Conservation (phyloP, 2,329 filamentous ascomycete species). For the Atkinsonella texensis region DNA sequence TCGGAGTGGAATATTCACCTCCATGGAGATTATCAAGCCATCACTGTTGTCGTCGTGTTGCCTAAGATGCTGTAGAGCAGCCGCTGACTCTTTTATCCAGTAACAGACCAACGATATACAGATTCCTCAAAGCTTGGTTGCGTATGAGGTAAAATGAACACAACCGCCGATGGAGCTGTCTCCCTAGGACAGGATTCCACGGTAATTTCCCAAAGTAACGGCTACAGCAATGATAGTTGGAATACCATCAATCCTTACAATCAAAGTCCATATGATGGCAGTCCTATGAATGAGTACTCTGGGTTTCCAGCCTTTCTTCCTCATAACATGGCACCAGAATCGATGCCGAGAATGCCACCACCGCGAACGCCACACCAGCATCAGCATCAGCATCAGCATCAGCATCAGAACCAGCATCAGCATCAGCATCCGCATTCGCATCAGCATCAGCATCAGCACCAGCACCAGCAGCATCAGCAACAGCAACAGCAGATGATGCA, state of each 20-base stretch:
- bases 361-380: conserved; percentile 24
- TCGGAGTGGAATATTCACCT: no score
- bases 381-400: conserved; percentile 5
- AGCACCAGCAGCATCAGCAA: conserved; percentile 8
- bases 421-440: conserved; percentile 20
- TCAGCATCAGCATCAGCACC: conserved; percentile 5
- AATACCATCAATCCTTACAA: conserved; percentile 49
- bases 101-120: neutral
- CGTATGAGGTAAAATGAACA: conserved; percentile 20
- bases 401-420: conserved; percentile 10
- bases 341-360: conserved; percentile 41
- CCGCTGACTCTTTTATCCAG: neutral
- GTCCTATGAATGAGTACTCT: conserved; percentile 53
- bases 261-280: conserved; percentile 39
- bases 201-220: conserved; percentile 19
- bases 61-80: neutral
- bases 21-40: neutral
- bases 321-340: conserved; percentile 38
- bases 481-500: conserved; percentile 22
- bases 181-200: conserved; percentile 19
- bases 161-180: conserved; percentile 18
- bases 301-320: conserved; percentile 43
- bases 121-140: neutral
- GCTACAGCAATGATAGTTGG: conserved; percentile 37
- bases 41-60: neutral